A percentile compares a stretch with the other conserved stretches of the same genome.
These are phyloP conservation scores for Ocimum tenuiflorum DNA, from an alignment of 257 asterid genomes.

Conservation along the genomic window DNA sequence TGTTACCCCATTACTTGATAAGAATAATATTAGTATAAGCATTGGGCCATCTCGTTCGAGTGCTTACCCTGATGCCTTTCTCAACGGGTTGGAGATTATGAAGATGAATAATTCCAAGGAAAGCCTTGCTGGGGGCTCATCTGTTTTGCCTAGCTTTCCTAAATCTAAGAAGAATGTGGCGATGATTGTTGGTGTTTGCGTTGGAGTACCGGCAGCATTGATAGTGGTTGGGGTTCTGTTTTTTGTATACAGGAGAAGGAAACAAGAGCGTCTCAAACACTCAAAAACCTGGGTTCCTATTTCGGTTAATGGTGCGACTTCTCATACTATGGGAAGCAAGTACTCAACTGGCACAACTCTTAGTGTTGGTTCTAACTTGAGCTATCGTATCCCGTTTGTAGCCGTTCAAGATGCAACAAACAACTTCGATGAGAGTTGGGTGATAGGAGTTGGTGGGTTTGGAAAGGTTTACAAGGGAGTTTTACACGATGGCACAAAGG, in stretches of 20 bases:
- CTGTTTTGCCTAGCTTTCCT: conserved; percentile 29
- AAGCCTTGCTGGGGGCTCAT: conserved; percentile 44
- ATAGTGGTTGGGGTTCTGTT: conserved; percentile 37
- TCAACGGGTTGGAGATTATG: conserved; percentile 81
- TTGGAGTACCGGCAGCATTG: conserved; percentile 37
- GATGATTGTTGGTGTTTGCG: conserved; percentile 55
- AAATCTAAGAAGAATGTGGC: conserved; percentile 43
- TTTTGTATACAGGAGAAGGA: conserved; percentile 40
- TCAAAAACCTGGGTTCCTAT: conserved; percentile 79
- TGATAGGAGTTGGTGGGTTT: conserved; percentile 47
- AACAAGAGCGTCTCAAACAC: conserved; percentile 38
- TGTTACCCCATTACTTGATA: conserved; percentile 35
- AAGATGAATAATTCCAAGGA: conserved; percentile 56
- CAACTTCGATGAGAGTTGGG: conserved; percentile 42
- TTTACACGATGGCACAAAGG: conserved; percentile 31
- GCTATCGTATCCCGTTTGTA: conserved; percentile 50
- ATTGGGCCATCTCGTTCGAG: conserved; percentile 54
- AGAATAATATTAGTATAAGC: conserved; percentile 35
- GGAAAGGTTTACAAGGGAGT: conserved; percentile 50
- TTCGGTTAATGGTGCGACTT: conserved; percentile 53
- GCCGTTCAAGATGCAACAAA: conserved; percentile 49
- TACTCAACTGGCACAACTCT: conserved; percentile 65
- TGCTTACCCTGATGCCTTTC: conserved; percentile 46
- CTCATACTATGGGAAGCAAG: conserved; percentile 83
- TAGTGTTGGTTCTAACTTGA: conserved; percentile 56